Conservation (phyloP, 768 basidiomycete species). For the Termitomyces sp. region DNA sequence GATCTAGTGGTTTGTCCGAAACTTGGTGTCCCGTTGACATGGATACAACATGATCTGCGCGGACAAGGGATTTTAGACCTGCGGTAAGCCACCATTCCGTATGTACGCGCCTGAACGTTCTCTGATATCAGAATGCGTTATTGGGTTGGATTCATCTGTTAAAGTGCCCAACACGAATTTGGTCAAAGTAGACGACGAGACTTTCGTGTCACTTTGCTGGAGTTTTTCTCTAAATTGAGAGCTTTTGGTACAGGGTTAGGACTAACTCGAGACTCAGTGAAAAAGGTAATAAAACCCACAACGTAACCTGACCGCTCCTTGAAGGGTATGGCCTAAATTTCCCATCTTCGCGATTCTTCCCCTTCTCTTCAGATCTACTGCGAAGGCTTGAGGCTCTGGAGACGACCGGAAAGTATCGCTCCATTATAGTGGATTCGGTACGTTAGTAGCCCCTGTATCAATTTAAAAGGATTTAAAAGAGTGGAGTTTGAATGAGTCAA, state of each 20-base stretch:
- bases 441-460: background rate
- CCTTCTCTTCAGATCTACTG: conserved; percentile 11
- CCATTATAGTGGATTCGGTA: conserved; percentile 10
- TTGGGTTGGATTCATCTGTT: conserved; percentile 65
- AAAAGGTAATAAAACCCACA: conserved; percentile 1
- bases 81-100: background rate
- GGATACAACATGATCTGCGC: conserved; percentile 55
- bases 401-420: conserved; percentile 21
- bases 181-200: conserved; percentile 45
- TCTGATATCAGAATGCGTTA: conserved; percentile 67
- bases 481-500: background rate
- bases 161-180: conserved; percentile 61
- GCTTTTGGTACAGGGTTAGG: conserved; percentile 1
- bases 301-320: conserved; percentile 8
- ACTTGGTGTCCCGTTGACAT: conserved; percentile 69
- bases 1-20: conserved; percentile 40
- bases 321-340: conserved; percentile 17
- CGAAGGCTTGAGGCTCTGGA: conserved; percentile 11
- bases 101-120: conserved; percentile 52
- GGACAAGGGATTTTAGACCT: background rate
- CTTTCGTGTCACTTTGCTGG: conserved; percentile 13
- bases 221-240: conserved; percentile 11
- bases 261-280: background rate
- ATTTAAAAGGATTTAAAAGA: background rate
- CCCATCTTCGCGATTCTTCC: conserved; percentile 7